These are phyloP conservation scores for Secale cereale DNA, from an alignment of 176 grass and related monocot genomes.

Conservation along the genomic window DNA sequence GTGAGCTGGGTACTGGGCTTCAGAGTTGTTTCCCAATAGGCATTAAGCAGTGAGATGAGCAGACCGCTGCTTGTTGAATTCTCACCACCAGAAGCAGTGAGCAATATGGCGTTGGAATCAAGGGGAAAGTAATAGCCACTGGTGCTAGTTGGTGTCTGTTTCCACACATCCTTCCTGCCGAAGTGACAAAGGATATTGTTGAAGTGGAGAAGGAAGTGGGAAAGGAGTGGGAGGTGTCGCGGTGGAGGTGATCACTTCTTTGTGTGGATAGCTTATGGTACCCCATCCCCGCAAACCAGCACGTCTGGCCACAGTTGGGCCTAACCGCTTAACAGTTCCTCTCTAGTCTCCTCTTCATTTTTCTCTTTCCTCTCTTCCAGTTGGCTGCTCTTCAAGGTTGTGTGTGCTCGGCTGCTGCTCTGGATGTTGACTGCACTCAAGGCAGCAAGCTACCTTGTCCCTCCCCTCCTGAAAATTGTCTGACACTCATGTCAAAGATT, in stretches of 20 bases:
- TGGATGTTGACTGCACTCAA: neutral
- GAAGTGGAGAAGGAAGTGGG: neutral
- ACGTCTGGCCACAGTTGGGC: neutral
- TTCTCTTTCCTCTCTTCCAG: neutral
- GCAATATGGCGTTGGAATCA: neutral
- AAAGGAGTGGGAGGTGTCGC: neutral
- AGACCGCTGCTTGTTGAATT: neutral
- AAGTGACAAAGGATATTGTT: neutral
- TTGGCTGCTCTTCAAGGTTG: neutral
- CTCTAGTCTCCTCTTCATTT: neutral
- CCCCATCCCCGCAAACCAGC: neutral
- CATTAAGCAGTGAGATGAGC: neutral
- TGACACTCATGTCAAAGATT: neutral
- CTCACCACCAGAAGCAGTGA: neutral
- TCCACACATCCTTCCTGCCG: neutral
- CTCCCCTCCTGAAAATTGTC: neutral
- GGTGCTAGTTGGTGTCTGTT: neutral
- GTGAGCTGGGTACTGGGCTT: neutral
- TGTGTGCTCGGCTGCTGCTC: neutral
- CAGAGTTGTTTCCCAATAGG: neutral
- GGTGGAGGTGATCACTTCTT: neutral
- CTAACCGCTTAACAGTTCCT: neutral
- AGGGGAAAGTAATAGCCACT: neutral
- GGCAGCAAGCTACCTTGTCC: neutral
- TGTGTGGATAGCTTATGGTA: neutral